These are phyloP conservation scores for Quercus agrifolia DNA, from an alignment of 306 rosid genomes.

Conservation along the genomic window DNA sequence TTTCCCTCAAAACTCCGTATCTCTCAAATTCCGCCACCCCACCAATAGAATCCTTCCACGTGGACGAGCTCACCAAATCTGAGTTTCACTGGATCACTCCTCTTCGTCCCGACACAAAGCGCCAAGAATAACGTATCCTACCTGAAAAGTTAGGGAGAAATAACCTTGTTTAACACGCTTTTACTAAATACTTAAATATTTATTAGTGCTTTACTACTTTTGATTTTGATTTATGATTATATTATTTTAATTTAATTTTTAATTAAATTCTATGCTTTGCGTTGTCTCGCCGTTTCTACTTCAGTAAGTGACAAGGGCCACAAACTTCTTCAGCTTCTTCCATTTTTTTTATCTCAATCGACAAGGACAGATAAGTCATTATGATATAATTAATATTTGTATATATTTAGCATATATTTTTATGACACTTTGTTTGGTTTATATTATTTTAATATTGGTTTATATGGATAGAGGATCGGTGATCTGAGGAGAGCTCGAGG, in stretches of 20 bases:
- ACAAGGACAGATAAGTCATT: neutral
- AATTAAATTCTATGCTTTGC: slow-evolving; percentile 6
- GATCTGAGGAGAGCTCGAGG: slow-evolving; percentile 31
- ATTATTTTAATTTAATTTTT: neutral
- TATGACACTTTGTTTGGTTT: neutral
- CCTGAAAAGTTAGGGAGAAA: neutral
- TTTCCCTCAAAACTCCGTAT: no score
- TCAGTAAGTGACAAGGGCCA: neutral
- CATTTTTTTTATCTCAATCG: neutral
- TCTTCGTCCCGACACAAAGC: no score
- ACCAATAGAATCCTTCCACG: no score
- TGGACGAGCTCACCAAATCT: no score
- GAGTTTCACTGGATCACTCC: no score
- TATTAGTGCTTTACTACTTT: no score
- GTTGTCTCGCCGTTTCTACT: neutral
- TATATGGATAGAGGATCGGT: neutral
- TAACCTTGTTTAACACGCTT: neutral
- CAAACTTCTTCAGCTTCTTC: neutral
- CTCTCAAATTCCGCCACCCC: no score
- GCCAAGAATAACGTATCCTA: no score
- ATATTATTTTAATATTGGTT: neutral
- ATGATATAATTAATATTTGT: neutral
- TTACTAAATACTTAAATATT: neutral
- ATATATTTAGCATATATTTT: neutral
- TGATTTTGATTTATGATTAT: no score